phyloP scores from a whole-genome alignment of 2,329 filamentous ascomycete genomes.

The Coniochaeta sp. region DNA sequence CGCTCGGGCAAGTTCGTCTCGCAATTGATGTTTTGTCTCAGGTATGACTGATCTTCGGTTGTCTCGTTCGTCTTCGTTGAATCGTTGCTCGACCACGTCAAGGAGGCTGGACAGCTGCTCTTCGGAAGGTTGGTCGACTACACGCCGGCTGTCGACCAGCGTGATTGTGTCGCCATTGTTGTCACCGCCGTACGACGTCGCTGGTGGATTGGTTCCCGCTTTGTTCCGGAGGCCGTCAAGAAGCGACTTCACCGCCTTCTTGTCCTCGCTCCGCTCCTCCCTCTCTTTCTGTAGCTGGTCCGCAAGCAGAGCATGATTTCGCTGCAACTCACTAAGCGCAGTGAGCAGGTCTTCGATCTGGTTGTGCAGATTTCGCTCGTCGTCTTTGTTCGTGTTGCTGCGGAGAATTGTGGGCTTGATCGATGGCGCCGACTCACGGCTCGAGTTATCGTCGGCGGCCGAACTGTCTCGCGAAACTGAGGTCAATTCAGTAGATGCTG shows the following conservation, averaged over 20 bases:
- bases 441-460: slow-evolving; percentile 47
- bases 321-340: slow-evolving; percentile 82
- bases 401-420: slow-evolving; percentile 20
- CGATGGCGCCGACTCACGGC: slow-evolving; percentile 36
- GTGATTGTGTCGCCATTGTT: slow-evolving; percentile 12
- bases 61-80: slow-evolving; percentile 35
- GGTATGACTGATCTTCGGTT: slow-evolving; percentile 34
- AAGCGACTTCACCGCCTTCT: slow-evolving; percentile 52
- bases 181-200: slow-evolving; percentile 14
- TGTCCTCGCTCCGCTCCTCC: slow-evolving; percentile 84
- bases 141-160: background rate
- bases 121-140: background rate
- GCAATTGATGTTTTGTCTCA: slow-evolving; percentile 71
- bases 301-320: slow-evolving; percentile 73
- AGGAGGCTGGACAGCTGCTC: slow-evolving; percentile 40
- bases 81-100: slow-evolving; percentile 46
- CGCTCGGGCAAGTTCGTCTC: slow-evolving; percentile 65
- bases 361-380: slow-evolving; percentile 73
- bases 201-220: slow-evolving; percentile 23
- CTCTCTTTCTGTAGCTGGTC: slow-evolving; percentile 78
- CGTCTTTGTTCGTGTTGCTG: slow-evolving; percentile 38
- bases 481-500: slow-evolving; percentile 73
- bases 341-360: slow-evolving; percentile 95
- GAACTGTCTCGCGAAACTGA: slow-evolving; percentile 63
- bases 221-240: slow-evolving; percentile 46